Percentiles rank a stretch among this genome's conserved stretches.
Conservation (phyloP, 2,329 filamentous ascomycete genomes). For the Myriosclerotinia duriaeana region DNA sequence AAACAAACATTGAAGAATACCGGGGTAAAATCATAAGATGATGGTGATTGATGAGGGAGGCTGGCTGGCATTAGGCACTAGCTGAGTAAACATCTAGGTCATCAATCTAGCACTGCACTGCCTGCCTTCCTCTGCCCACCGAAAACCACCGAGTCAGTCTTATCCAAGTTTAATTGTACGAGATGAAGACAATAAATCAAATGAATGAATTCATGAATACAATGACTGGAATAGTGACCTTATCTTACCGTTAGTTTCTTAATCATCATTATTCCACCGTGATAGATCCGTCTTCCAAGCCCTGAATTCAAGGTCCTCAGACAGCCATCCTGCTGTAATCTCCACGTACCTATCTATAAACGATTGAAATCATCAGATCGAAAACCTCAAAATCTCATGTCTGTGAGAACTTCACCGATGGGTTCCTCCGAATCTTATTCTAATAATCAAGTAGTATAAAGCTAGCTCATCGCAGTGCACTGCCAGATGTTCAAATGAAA, state of each 20-base stretch:
- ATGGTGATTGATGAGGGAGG: not conserved
- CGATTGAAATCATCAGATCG: not conserved
- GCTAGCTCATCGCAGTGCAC: not conserved
- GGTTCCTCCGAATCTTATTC: slow-evolving; percentile 2
- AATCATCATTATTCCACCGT: not conserved
- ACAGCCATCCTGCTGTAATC: not conserved
- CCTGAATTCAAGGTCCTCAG: not conserved
- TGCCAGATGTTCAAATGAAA: slow-evolving; percentile 2
- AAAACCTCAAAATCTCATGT: not conserved
- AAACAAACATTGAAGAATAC: not conserved
- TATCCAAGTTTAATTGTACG: not conserved
- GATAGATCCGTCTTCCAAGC: not conserved
- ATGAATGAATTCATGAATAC: not conserved
- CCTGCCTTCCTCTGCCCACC: slow-evolving; percentile 4
- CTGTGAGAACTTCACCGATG: not conserved
- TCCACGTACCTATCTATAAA: not conserved
- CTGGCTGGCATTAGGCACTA: not conserved
- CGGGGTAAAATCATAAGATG: not conserved
- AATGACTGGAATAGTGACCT: not conserved
- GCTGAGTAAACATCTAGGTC: slow-evolving; percentile 19
- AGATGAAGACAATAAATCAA: not conserved
- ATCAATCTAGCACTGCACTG: slow-evolving; percentile 15
- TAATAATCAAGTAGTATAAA: not conserved
- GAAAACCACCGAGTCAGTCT: not conserved
- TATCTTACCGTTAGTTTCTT: not conserved